Base-by-base conservation (phyloP, 2,329 filamentous ascomycete species). In the Raffaelea ambrosiae region DNA sequence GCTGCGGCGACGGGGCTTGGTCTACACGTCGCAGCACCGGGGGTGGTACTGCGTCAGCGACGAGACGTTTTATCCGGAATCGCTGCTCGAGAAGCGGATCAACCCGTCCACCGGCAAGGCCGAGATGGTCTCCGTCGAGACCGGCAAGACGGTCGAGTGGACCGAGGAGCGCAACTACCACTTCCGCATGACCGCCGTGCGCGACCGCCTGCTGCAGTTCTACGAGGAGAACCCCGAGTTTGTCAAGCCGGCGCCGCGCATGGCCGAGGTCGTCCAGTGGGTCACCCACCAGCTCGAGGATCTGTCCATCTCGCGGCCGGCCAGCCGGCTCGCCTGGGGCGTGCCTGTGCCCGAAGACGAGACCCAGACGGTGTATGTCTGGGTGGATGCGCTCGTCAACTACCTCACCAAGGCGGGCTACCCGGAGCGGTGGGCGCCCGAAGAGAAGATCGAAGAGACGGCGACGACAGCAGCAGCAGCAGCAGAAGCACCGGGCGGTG, bases 41-140 rank as follows among this genome's bases (percentile, higher is more conserved):
- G 93, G 93, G 2, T 98, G 93, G 93, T 98, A 98, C 64, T 93
- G 86, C 48, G 84, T 98, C 47, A 89, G 87, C 63, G 93, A 98
- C 63, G 93, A 98, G 72, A 91, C 91, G 36, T 98, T 95, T 66
- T 97, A 96, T 62, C 88, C 91, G 0, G 77, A 84, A 46, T 79
- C 80, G 7, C 71, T 82, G 58, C 80, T 97, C 22, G 80, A 88
- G 59, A 76, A 84, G 40, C 78, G 81, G 44, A 69, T 93, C 35
- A 85, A 90, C 55, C 86, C 88, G 5, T 74, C 81, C 41, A 95
- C 89, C 1, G 93, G 93, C 3, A 77, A 82, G 55, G 90, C 88
- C 58, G 82, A 86, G 53, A 88, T 88, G 80, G 84, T 82, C 20
- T 90, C 86, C 18, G 76, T 79, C 43, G 93, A 96, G 69, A 95